Conservation (phyloP, 441 rosid genomes). For the Syzygium syzygioides region DNA sequence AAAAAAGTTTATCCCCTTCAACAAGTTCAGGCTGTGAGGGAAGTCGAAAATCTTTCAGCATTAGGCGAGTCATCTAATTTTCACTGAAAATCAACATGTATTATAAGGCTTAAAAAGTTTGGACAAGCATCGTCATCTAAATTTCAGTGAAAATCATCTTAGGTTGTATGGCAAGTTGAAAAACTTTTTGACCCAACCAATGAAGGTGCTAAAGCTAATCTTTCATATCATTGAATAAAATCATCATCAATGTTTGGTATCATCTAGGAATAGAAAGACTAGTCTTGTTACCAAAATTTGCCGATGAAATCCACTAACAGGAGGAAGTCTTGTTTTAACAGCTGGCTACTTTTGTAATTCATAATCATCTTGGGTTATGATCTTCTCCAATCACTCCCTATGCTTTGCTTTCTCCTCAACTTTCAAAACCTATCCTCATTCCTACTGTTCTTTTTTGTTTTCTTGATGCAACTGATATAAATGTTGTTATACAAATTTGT, state of each 20-base stretch:
- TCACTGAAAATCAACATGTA: neutral
- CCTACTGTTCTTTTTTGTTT: neutral
- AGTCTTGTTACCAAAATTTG: neutral
- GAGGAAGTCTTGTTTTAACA: neutral
- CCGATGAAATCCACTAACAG: neutral
- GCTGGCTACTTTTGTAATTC: neutral
- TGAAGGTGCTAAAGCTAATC: neutral
- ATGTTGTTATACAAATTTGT: neutral
- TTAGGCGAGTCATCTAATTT: neutral
- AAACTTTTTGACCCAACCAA: neutral
- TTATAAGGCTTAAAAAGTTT: neutral
- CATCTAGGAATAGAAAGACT: neutral
- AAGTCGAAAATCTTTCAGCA: neutral
- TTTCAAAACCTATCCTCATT: neutral
- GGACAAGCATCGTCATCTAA: neutral
- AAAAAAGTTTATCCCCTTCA: neutral
- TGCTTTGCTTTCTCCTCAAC: neutral
- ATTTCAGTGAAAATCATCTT: too few species aligned
- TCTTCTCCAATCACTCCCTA: neutral
- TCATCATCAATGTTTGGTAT: neutral
- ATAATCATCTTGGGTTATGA: neutral
- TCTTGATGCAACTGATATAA: neutral
- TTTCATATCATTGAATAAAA: neutral
- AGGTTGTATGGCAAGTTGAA: too few species aligned
- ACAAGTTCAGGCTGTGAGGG: neutral